These are phyloP conservation scores for Sanghuangporus weigelae DNA, from an alignment of 1,284 basidiomycete species.

Conservation along the genomic window DNA sequence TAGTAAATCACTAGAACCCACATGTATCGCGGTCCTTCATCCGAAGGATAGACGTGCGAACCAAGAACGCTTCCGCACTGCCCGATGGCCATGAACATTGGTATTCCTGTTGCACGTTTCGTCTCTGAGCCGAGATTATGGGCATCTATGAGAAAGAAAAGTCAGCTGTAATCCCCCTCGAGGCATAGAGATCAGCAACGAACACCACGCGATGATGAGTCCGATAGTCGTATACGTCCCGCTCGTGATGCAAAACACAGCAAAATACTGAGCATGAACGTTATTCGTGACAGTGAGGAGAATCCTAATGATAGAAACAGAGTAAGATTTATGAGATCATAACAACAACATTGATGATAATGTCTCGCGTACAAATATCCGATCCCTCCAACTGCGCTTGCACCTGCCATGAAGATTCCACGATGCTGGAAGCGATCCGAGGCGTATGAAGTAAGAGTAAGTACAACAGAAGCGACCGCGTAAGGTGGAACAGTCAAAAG, in stretches of 20 bases:
- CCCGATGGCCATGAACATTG: conserved; percentile 72
- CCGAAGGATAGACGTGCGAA: conserved; percentile 62
- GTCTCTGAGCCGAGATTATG: conserved; percentile 77
- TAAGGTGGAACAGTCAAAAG: conserved; percentile 80
- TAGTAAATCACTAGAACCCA: conserved; percentile 25
- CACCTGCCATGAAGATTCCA: conserved; percentile 51
- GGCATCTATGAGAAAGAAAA: conserved; percentile 33
- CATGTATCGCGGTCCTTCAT: conserved; percentile 60
- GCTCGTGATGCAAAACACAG: conserved; percentile 62
- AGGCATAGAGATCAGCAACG: conserved; percentile 24
- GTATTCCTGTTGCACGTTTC: conserved; percentile 69
- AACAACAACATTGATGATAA: not conserved
- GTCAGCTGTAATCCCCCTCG: not conserved
- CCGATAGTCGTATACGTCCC: conserved; percentile 69
- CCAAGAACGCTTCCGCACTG: conserved; percentile 72
- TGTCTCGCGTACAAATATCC: conserved; percentile 53
- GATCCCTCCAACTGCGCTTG: conserved; percentile 48
- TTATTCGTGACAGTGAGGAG: conserved; percentile 40
- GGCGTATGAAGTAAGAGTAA: conserved; percentile 54
- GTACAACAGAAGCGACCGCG: conserved; percentile 61
- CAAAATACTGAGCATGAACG: conserved; percentile 56
- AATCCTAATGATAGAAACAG: conserved; percentile 30
- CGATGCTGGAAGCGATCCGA: conserved; percentile 74
- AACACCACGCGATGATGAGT: conserved; percentile 69
- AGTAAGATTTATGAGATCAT: not conserved